Conservation (phyloP, 2,329 filamentous ascomycete species). For the Aspergillus viridinutans region DNA sequence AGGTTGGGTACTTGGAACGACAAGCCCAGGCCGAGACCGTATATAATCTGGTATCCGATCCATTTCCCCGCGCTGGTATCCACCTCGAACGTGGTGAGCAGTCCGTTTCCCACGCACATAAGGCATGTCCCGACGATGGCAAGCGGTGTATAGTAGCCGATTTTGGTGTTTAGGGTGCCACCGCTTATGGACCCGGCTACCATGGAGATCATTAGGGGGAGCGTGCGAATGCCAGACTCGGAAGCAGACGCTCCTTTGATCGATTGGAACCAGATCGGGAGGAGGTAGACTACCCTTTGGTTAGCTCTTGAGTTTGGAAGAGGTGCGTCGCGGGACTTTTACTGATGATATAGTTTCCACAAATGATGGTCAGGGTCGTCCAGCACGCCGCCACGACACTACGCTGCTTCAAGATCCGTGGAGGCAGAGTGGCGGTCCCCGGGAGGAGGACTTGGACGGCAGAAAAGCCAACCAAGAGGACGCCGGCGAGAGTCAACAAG, state of each 20-base stretch:
- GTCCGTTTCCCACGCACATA: constrained; percentile 21
- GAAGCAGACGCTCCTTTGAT: constrained; percentile 26
- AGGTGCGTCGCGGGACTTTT: neutral
- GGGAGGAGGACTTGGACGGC: constrained; percentile 1
- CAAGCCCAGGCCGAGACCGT: constrained; percentile 27
- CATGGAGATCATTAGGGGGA: constrained; percentile 38
- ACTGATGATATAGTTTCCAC: neutral
- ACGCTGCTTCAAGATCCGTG: constrained; percentile 4
- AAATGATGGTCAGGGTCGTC: constrained; percentile 9
- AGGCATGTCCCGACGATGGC: constrained; percentile 16
- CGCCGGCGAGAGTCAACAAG: constrained; percentile 2
- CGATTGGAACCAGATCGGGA: constrained; percentile 11
- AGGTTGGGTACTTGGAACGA: constrained; percentile 34
- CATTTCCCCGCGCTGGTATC: constrained; percentile 25
- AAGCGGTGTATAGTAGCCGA: constrained; percentile 24
- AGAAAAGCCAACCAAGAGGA: constrained; percentile 2
- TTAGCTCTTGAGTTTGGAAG: neutral
- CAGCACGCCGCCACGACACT: constrained; percentile 5
- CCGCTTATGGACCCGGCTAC: constrained; percentile 23
- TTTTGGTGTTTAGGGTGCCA: constrained; percentile 23
- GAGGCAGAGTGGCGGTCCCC: constrained; percentile 6
- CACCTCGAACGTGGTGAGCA: constrained; percentile 32
- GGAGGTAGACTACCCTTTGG: neutral
- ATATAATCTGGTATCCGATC: constrained; percentile 38
- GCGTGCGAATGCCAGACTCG: constrained; percentile 38